phyloP scores from a whole-genome alignment of 306 rosid species.

The Sindora glabra region DNA sequence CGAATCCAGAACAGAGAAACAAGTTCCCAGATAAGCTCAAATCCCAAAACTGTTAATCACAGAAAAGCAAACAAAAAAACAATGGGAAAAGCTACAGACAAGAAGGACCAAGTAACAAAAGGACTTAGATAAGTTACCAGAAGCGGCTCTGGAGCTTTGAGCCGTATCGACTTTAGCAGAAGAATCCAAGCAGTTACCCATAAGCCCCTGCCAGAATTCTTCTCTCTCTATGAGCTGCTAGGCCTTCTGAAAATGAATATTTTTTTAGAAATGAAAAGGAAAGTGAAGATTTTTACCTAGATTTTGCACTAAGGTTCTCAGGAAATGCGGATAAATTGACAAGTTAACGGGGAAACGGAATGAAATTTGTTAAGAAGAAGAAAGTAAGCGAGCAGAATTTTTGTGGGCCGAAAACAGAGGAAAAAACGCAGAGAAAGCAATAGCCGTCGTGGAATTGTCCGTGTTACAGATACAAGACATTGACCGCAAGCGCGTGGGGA shows the following conservation, averaged over 20 bases:
- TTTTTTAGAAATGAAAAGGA: not conserved
- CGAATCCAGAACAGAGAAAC: no score
- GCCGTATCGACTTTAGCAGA: slow-evolving; percentile 70
- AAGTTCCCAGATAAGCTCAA: no score
- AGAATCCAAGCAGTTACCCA: slow-evolving; percentile 88
- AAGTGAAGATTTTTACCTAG: not conserved
- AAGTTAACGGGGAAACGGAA: no score
- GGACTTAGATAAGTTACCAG: slow-evolving; percentile 33
- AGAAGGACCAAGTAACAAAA: not conserved
- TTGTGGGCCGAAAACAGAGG: slow-evolving; percentile 2
- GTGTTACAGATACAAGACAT: not conserved
- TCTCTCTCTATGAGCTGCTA: not conserved
- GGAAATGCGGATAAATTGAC: not conserved
- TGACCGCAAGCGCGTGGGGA: slow-evolving; percentile 27
- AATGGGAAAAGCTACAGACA: not conserved
- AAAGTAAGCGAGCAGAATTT: not conserved
- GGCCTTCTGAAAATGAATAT: no score
- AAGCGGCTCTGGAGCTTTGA: slow-evolving; percentile 46
- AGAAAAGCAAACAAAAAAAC: not conserved
- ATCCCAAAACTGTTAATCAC: no score
- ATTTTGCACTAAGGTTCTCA: not conserved
- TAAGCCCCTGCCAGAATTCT: slow-evolving; percentile 1
- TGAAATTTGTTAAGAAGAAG: no score
- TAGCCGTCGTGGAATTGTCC: slow-evolving; percentile 2
- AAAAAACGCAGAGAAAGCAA: not conserved